Evolutionary conservation across 305 asterid species (phyloP), one percentile per base, ranked within the genome.

Genomic region (Ajuga reptans): DNA sequence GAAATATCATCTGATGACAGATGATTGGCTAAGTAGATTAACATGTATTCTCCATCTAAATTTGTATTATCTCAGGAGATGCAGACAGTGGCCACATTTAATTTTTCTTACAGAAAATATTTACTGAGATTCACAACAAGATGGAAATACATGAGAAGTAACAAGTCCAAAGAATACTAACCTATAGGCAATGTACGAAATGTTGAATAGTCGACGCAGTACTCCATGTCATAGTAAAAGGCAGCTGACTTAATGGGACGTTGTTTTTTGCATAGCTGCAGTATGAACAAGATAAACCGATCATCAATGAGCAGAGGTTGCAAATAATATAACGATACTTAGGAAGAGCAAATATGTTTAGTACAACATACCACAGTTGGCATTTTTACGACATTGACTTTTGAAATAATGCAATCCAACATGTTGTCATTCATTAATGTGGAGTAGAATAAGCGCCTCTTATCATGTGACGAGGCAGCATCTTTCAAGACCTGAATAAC

Each of bases 171-270:
- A 58, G 34, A 17, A 50, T 21, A 61, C 88, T 66, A 76, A 91
- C 97, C 95, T 47, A 77, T 57, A 6, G 39, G 68, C 71, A 92
- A 68, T 49, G 72, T 80, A 29, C 84, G 90, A 62, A 92, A 92
- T 45, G 97, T 85, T 39, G 98, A 86, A 78, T 92, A 92, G 31
- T 92, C 91, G 9, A 92, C 80, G 61, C 86, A 83, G 69, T 92
- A 92, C 84, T 92, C 96, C 97, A 86, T 92, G 52, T 89, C 97
- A 53, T 84, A 92, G 72, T 89, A 87, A 79, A 80, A 86, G 59
- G 88, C 83, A 77, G 86, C 84, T 34, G 81, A 82, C 51, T 72
- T 77, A 45, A 75, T 54, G 31, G 75, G 63, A 46, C 68, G 66
- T 8, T 78, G 52, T 46, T 82, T 76, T 46, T 75, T 69, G 72